phyloP scores from a whole-genome alignment of 257 asterid genomes.

The Galeopsis tetrahit region DNA sequence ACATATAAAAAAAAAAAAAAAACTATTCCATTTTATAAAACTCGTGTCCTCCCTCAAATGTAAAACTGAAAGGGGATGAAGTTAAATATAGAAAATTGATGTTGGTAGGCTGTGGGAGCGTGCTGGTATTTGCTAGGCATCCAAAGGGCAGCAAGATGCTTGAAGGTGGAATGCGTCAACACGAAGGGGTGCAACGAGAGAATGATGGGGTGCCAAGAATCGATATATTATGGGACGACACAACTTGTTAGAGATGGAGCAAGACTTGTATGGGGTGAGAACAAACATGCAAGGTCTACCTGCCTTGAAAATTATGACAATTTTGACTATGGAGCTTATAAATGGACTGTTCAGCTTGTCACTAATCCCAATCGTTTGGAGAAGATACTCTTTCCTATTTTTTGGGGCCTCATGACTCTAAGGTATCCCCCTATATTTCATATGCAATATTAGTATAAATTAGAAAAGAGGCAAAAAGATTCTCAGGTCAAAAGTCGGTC shows the following conservation, averaged over 20 bases:
- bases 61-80: no score
- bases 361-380: slow-evolving; percentile 78
- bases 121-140: slow-evolving; percentile 84
- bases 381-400: slow-evolving; percentile 87
- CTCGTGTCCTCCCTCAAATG: no score
- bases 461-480: no score
- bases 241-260: slow-evolving; percentile 47
- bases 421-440: slow-evolving; percentile 41
- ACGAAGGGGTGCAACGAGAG: slow-evolving; percentile 43
- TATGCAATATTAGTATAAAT: no score
- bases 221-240: slow-evolving; percentile 60
- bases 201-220: slow-evolving; percentile 58
- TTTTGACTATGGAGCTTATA: slow-evolving; percentile 80
- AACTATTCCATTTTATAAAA: no score
- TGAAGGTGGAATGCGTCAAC: slow-evolving; percentile 49
- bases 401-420: slow-evolving; percentile 98
- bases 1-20: no score
- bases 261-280: slow-evolving; percentile 71
- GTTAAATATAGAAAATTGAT: no score
- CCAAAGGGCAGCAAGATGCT: slow-evolving; percentile 71
- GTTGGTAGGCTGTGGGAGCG: slow-evolving; percentile 71
- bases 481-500: no score
- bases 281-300: slow-evolving; percentile 49
- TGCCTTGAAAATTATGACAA: slow-evolving; percentile 66
- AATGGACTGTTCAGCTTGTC: slow-evolving; percentile 95